Conservation (phyloP, 352 stramenopile species). For the Globisporangium radiosum region DNA sequence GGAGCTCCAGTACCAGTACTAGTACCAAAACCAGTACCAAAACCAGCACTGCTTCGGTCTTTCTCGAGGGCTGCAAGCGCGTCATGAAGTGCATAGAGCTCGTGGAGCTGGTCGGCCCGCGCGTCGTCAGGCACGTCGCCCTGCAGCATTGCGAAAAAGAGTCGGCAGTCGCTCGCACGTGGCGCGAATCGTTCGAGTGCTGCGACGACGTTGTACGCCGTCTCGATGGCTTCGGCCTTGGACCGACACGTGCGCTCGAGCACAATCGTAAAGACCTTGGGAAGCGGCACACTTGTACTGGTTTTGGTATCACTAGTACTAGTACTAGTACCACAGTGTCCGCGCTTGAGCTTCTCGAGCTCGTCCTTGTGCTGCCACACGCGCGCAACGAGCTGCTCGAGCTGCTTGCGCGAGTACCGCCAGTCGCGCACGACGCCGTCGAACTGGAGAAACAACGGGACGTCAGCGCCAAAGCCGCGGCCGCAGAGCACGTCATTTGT, state of each 20-base stretch:
- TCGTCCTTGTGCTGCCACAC: slow-evolving; percentile 64
- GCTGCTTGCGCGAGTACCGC: slow-evolving; percentile 29
- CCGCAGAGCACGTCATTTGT: slow-evolving; percentile 33
- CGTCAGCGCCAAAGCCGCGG: slow-evolving; percentile 20
- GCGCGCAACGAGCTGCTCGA: slow-evolving; percentile 43
- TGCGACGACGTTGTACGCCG: slow-evolving; percentile 51
- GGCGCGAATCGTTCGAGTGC: slow-evolving; percentile 34
- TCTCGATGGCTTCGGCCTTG: slow-evolving; percentile 37
- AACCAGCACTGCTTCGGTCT: slow-evolving; percentile 24
- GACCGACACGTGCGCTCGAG: slow-evolving; percentile 27
- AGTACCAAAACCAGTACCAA: slow-evolving; percentile 1
- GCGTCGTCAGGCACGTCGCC: slow-evolving; percentile 41
- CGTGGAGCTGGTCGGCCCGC: slow-evolving; percentile 31
- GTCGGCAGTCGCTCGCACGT: slow-evolving; percentile 37
- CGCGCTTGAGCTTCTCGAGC: slow-evolving; percentile 31
- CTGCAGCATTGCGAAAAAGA: slow-evolving; percentile 46
- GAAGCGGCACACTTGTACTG: slow-evolving; percentile 14
- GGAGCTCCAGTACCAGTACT: background rate
- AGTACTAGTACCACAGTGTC: slow-evolving; percentile 1
- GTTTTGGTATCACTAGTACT: background rate
- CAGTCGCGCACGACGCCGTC: slow-evolving; percentile 59
- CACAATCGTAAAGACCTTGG: slow-evolving; percentile 27
- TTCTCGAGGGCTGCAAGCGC: slow-evolving; percentile 39
- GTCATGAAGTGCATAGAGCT: slow-evolving; percentile 42
- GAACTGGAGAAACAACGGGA: slow-evolving; percentile 52